Percentiles rank a stretch among this genome's conserved stretches.
Evolutionary conservation across 768 basidiomycete genomes (phyloP).

Genomic region (Flagelloscypha sp.): DNA sequence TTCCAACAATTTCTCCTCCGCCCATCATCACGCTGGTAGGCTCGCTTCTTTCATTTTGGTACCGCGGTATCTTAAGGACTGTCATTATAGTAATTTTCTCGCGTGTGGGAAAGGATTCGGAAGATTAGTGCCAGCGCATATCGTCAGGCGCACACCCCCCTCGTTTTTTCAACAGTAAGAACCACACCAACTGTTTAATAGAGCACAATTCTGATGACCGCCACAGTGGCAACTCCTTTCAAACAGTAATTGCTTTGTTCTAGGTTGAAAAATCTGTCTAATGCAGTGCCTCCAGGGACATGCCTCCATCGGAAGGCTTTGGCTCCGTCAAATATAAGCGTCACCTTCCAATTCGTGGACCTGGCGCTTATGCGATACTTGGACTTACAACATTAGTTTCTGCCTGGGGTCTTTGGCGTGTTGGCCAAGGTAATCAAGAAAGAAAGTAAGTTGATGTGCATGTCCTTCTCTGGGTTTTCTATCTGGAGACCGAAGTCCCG

Average conservation of each 20-base stretch:
- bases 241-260: conserved; percentile 18
- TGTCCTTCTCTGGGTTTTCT: conserved; percentile 10
- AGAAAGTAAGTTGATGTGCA: conserved; percentile 79
- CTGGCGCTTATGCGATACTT: conserved; percentile 77
- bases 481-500: conserved; percentile 14
- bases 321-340: conserved; percentile 91
- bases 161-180: background rate
- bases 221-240: conserved; percentile 19
- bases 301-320: conserved; percentile 93
- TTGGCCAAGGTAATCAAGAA: conserved; percentile 88
- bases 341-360: conserved; percentile 85
- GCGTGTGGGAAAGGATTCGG: too few relatives aligned
- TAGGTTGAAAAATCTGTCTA: conserved; percentile 5
- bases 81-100: too few relatives aligned
- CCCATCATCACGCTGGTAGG: too few relatives aligned
- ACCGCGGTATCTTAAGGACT: too few relatives aligned
- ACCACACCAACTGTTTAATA: too few relatives aligned
- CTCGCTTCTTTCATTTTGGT: too few relatives aligned
- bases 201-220: conserved; percentile 1
- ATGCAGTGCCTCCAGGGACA: conserved; percentile 56
- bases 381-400: conserved; percentile 81
- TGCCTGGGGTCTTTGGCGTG: conserved; percentile 84
- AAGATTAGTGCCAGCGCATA: conserved; percentile 2
- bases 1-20: too few relatives aligned
- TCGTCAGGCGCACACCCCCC: background rate